These are phyloP conservation scores for Lentinula boryana DNA, from an alignment of 768 basidiomycete species.

Conservation along the genomic window DNA sequence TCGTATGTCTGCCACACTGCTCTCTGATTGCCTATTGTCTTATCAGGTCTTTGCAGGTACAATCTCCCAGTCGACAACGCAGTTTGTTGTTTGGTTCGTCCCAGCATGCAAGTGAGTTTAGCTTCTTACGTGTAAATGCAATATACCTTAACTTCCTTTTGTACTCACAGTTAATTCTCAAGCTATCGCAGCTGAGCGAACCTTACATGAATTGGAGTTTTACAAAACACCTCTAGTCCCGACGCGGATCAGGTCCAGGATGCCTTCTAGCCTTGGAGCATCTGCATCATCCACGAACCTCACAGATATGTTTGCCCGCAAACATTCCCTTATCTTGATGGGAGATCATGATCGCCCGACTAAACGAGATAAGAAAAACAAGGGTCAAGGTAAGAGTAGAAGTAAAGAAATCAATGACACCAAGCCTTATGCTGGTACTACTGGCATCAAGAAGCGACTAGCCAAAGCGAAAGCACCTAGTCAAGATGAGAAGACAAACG, in stretches of 20 bases:
- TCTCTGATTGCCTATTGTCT: conserved; percentile 1
- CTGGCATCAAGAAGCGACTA: conserved; percentile 73
- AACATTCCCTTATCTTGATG: conserved; percentile 48
- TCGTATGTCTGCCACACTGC: conserved; percentile 31
- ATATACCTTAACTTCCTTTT: conserved; percentile 1
- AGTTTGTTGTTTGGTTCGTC: conserved; percentile 42
- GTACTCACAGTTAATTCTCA: conserved; percentile 20
- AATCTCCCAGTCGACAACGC: conserved; percentile 46
- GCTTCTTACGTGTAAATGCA: background rate
- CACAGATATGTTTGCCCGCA: conserved; percentile 55
- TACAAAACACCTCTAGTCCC: conserved; percentile 78
- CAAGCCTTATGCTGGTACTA: conserved; percentile 76
- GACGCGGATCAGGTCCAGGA: conserved; percentile 36
- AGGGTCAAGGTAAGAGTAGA: conserved; percentile 33
- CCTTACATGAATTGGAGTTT: conserved; percentile 66
- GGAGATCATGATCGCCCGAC: conserved; percentile 48
- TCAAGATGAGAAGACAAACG: conserved; percentile 11
- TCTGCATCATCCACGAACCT: conserved; percentile 26
- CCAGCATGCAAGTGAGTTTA: conserved; percentile 25
- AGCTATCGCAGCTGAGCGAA: conserved; percentile 54
- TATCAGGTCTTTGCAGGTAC: conserved; percentile 26
- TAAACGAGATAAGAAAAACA: conserved; percentile 27
- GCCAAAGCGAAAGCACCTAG: conserved; percentile 31
- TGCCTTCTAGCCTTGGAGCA: conserved; percentile 16
- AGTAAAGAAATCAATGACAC: conserved; percentile 41